A percentile compares a stretch with the other conserved stretches of the same genome.
Evolutionary conservation across 1,139 yeast genomes (phyloP).

Genomic region (Debaryomyces psychrophilus): DNA sequence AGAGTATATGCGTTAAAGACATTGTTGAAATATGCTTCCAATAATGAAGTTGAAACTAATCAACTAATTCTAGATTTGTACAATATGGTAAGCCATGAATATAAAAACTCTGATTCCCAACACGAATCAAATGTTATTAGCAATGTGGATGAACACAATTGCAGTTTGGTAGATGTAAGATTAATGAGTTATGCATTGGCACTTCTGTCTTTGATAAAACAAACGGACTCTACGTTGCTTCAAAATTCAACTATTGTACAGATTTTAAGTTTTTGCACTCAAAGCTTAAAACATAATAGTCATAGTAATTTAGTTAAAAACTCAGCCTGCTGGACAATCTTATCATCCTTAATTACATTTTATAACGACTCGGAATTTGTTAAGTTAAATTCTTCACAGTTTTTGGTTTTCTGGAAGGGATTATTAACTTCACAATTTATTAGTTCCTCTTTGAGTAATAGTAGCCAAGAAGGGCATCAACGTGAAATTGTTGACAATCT

Average conservation of each 20-base stretch:
- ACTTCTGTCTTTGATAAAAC: conserved; percentile 42
- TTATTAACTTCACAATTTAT: conserved; percentile 61
- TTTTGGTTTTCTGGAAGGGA: conserved; percentile 79
- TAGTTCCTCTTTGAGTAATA: conserved; percentile 29
- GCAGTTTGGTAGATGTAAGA: conserved; percentile 26
- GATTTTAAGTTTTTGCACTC: conserved; percentile 52
- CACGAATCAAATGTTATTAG: conserved; percentile 1
- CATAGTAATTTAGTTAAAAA: conserved; percentile 26
- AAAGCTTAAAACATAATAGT: conserved; percentile 45
- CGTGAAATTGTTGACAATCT: conserved; percentile 42
- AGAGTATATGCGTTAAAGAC: conserved; percentile 41
- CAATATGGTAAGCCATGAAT: conserved; percentile 37
- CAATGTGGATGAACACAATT: conserved; percentile 27
- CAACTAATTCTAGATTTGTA: conserved; percentile 38
- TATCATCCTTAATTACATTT: conserved; percentile 76
- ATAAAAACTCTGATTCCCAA: conserved; percentile 20
- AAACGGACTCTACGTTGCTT: conserved; percentile 39
- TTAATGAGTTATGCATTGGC: conserved; percentile 41
- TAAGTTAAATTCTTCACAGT: conserved; percentile 72
- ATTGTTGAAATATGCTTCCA: conserved; percentile 33
- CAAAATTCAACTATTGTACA: conserved; percentile 48
- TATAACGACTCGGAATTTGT: conserved; percentile 62
- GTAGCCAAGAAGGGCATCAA: conserved; percentile 26
- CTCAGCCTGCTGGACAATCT: conserved; percentile 65
- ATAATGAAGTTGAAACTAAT: conserved; percentile 42